Percentiles rank a stretch among this genome's conserved stretches.
These are phyloP conservation scores for Tardiomyces depauwii DNA, from an alignment of 1,139 yeast genomes.

Conservation along the genomic window DNA sequence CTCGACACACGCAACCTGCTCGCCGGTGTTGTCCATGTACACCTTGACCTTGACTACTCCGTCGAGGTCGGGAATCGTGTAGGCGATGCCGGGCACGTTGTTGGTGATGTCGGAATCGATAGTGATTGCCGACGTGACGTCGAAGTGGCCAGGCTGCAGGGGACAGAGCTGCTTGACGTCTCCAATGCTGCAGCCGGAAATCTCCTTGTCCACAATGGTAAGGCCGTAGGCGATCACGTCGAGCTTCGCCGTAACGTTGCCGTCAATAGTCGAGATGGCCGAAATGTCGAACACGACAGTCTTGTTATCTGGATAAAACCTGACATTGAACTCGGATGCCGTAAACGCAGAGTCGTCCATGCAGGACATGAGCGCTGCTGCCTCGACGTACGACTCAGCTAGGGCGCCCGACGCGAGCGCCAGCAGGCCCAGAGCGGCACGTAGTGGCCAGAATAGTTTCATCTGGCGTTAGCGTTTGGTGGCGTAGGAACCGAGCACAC, in stretches of 20 bases:
- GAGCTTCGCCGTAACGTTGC: conserved; percentile 56
- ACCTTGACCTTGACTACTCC: conserved; percentile 76
- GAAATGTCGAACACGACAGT: conserved; percentile 57
- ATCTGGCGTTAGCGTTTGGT: neutral
- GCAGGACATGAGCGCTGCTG: conserved; percentile 82
- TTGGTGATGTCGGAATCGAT: conserved; percentile 28
- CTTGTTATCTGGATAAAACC: conserved; percentile 51
- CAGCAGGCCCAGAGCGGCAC: conserved; percentile 2
- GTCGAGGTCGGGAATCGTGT: conserved; percentile 86
- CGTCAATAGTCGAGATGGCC: conserved; percentile 73
- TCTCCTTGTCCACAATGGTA: conserved; percentile 40
- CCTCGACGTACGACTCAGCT: conserved; percentile 31
- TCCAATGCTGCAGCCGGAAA: conserved; percentile 54
- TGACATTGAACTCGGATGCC: conserved; percentile 75
- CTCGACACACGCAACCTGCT: conserved; percentile 75
- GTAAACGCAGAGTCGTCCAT: conserved; percentile 85
- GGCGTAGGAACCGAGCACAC: no score
- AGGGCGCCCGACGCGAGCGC: conserved; percentile 10
- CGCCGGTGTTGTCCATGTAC: conserved; percentile 29
- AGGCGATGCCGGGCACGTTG: conserved; percentile 72
- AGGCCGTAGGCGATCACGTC: conserved; percentile 80
- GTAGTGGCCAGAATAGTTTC: neutral
- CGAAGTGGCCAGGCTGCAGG: conserved; percentile 75
- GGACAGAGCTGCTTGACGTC: conserved; percentile 53
- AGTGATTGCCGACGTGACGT: conserved; percentile 44